Conservation (phyloP, 1,139 yeast species). For the Debaryomyces fabryi region DNA sequence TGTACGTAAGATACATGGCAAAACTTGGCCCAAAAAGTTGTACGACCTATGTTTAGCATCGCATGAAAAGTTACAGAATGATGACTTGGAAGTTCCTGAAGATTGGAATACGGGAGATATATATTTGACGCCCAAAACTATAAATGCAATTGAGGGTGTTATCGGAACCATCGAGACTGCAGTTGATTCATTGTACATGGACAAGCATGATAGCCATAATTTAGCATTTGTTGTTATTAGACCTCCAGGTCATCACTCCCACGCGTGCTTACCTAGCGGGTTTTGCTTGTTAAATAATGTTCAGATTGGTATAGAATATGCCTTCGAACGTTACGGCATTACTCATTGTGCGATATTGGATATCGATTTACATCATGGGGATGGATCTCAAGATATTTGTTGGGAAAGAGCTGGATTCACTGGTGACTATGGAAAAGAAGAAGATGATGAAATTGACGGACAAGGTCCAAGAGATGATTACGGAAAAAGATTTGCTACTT, state of each 20-base stretch:
- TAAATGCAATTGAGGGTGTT: constrained; percentile 77
- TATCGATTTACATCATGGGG: constrained; percentile 91
- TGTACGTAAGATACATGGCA: constrained; percentile 75
- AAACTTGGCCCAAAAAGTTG: constrained; percentile 67
- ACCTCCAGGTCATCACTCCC: constrained; percentile 94
- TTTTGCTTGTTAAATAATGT: constrained; percentile 83
- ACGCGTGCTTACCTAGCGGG: constrained; percentile 83
- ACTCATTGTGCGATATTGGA: constrained; percentile 85
- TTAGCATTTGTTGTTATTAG: constrained; percentile 72
- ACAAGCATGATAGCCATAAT: constrained; percentile 39
- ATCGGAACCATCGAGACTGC: constrained; percentile 79
- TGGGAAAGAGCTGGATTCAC: constrained; percentile 75
- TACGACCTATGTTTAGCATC: constrained; percentile 63
- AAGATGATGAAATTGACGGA: constrained; percentile 40
- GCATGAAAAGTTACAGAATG: constrained; percentile 54
- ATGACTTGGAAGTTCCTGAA: constrained; percentile 73
- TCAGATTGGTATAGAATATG: constrained; percentile 82
- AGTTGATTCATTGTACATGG: constrained; percentile 56
- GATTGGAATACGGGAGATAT: constrained; percentile 88
- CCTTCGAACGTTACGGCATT: constrained; percentile 61
- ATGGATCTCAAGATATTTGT: constrained; percentile 86
- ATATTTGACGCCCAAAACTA: constrained; percentile 67
- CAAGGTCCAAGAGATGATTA: constrained; percentile 49
- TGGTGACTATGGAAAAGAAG: constrained; percentile 53
- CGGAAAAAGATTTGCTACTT: constrained; percentile 55